These are phyloP conservation scores for Sistotremastrum niveocremeum DNA, from an alignment of 768 basidiomycete genomes.

Conservation along the genomic window DNA sequence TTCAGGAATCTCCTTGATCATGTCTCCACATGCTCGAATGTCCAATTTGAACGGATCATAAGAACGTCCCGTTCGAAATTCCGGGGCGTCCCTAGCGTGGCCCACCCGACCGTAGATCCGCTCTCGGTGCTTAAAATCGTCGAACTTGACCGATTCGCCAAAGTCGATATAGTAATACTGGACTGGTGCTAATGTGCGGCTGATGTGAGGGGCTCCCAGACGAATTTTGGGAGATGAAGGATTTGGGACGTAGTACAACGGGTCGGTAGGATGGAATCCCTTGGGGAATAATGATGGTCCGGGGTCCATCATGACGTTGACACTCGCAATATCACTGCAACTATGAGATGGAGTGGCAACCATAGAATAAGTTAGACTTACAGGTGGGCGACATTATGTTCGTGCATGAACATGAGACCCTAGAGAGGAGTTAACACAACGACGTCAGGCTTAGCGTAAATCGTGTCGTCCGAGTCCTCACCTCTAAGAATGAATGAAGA, in stretches of 20 bases:
- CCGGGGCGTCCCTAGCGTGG: slow-evolving; percentile 5
- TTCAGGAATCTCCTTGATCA: no score
- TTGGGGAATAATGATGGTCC: slow-evolving; percentile 6
- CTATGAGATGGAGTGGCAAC: neutral
- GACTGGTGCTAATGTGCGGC: slow-evolving; percentile 13
- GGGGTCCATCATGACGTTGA: slow-evolving; percentile 12
- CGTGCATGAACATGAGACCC: slow-evolving; percentile 26
- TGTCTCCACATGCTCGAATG: neutral
- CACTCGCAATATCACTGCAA: slow-evolving; percentile 4
- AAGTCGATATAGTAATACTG: slow-evolving; percentile 18
- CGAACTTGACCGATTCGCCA: neutral
- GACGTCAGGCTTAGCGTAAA: neutral
- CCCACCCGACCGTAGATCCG: no score
- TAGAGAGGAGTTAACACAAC: slow-evolving; percentile 3
- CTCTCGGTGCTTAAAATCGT: neutral
- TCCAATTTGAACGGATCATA: slow-evolving; percentile 4
- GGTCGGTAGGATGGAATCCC: slow-evolving; percentile 6
- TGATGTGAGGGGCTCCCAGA: neutral
- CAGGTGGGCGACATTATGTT: slow-evolving; percentile 24
- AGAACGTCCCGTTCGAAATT: slow-evolving; percentile 14
- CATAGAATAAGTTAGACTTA: slow-evolving; percentile 6
- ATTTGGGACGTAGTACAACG: neutral
- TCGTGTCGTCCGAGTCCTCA: slow-evolving; percentile 2
- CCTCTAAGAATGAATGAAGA: slow-evolving; percentile 22
- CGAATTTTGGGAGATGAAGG: no score